phyloP scores from a whole-genome alignment of 2,329 filamentous ascomycete genomes.

The Hymenoscyphus infarciens region DNA sequence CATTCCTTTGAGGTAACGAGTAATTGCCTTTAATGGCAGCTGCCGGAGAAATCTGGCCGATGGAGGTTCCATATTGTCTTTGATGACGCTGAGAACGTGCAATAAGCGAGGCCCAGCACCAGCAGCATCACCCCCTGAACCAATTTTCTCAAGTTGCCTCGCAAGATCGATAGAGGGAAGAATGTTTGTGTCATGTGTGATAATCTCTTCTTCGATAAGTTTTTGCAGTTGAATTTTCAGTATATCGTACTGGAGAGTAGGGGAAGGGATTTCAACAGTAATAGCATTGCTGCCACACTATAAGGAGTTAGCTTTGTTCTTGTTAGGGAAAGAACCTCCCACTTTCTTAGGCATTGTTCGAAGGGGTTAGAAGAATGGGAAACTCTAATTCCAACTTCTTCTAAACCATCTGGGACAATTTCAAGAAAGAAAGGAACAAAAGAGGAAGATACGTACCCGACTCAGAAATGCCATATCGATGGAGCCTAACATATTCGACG shows the following conservation, averaged over 20 bases:
- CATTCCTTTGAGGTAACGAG: constrained; percentile 24
- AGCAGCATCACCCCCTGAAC: background rate
- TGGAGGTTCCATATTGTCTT: background rate
- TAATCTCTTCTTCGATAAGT: background rate
- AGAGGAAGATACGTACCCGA: background rate
- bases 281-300: background rate
- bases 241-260: background rate
- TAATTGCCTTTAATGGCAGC: constrained; percentile 28
- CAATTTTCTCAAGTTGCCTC: background rate
- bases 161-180: background rate
- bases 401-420: background rate
- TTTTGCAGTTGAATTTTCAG: background rate
- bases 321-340: no score
- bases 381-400: no score
- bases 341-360: no score
- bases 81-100: background rate
- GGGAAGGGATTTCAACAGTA: background rate
- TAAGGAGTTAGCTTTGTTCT: no score
- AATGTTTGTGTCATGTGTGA: background rate
- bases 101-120: constrained; percentile 1
- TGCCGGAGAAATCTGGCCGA: constrained; percentile 27
- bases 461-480: constrained; percentile 34
- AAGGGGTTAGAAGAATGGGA: no score
- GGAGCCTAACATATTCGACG: constrained; percentile 31
- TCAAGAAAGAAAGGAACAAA: no score